A percentile compares a stretch with the other conserved stretches of the same genome.
These are phyloP conservation scores for Micractinium sp. DNA, from an alignment of 139 green algal genomes.

Conservation along the genomic window DNA sequence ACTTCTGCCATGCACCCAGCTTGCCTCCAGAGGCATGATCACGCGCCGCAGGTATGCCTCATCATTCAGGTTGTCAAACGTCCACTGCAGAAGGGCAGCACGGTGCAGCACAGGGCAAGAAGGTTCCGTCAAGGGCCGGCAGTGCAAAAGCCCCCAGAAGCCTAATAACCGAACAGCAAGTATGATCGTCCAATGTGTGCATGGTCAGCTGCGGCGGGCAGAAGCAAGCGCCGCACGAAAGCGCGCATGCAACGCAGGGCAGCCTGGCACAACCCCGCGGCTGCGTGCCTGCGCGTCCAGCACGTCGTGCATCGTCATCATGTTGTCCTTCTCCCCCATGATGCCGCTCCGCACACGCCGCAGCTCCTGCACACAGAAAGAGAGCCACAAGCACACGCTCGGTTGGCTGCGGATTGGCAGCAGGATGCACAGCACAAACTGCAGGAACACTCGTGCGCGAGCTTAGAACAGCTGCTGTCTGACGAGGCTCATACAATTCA, in stretches of 20 bases:
- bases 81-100: slow-evolving; percentile 86
- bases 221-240: background rate
- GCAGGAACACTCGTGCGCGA: too few species aligned
- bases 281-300: slow-evolving; percentile 86
- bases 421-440: too few species aligned
- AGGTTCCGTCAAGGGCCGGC: too few species aligned
- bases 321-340: slow-evolving; percentile 96
- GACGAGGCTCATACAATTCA: too few species aligned
- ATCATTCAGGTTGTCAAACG: slow-evolving; percentile 92
- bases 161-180: too few species aligned
- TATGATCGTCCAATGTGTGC: slow-evolving; percentile 73
- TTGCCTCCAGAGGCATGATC: slow-evolving; percentile 94
- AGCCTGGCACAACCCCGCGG: background rate
- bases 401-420: background rate
- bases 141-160: too few species aligned
- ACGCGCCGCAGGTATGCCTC: slow-evolving; percentile 92
- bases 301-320: slow-evolving; percentile 99
- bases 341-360: slow-evolving; percentile 94
- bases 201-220: slow-evolving; percentile 54
- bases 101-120: too few species aligned
- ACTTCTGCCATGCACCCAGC: too few species aligned
- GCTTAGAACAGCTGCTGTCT: too few species aligned
- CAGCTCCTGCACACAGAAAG: slow-evolving; percentile 82
- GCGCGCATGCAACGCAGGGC: background rate
- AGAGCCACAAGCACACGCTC: background rate